A percentile compares a stretch with the other conserved stretches of the same genome.
Conservation (phyloP, 805 yeast species). For the Kodamaea fukazawae region DNA sequence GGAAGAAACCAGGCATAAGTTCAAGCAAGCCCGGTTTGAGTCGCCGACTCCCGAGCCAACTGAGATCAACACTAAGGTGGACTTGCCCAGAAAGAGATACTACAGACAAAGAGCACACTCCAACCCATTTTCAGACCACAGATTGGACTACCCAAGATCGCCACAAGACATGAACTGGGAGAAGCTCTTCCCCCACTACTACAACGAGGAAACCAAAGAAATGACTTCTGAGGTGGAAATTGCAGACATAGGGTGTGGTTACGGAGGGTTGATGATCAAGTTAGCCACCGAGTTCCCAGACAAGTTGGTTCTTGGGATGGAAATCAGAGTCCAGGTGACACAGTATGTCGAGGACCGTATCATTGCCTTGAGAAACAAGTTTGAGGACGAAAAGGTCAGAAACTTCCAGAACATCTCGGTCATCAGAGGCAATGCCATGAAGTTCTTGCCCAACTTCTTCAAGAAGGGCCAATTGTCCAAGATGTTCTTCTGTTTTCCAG, state of each 20-base stretch:
- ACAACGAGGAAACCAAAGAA: slow-evolving; percentile 38
- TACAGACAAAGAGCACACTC: slow-evolving; percentile 98
- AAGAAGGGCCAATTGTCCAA: slow-evolving; percentile 76
- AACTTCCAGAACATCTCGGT: slow-evolving; percentile 84
- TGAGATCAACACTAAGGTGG: slow-evolving; percentile 28
- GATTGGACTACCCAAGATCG: slow-evolving; percentile 77
- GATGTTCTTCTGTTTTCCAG: slow-evolving; percentile 99
- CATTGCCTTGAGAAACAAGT: slow-evolving; percentile 74
- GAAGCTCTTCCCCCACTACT: slow-evolving; percentile 63
- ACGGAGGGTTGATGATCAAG: slow-evolving; percentile 84
- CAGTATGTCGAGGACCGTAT: slow-evolving; percentile 95
- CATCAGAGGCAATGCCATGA: slow-evolving; percentile 94
- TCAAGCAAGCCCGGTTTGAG: slow-evolving; percentile 47
- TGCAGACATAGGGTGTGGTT: slow-evolving; percentile 97
- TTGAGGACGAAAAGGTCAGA: slow-evolving; percentile 26
- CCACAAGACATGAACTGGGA: slow-evolving; percentile 91
- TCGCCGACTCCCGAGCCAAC: slow-evolving; percentile 14
- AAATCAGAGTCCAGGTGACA: slow-evolving; percentile 95
- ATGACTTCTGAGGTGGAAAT: slow-evolving; percentile 65
- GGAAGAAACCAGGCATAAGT: slow-evolving; percentile 41
- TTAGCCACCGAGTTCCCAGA: slow-evolving; percentile 77
- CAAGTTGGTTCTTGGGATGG: slow-evolving; percentile 86
- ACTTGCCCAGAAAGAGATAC: slow-evolving; percentile 78
- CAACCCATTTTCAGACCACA: slow-evolving; percentile 94
- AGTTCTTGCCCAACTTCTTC: slow-evolving; percentile 92